phyloP scores from a whole-genome alignment of 2,329 filamentous ascomycete genomes.

The Cladosporium sp. region DNA sequence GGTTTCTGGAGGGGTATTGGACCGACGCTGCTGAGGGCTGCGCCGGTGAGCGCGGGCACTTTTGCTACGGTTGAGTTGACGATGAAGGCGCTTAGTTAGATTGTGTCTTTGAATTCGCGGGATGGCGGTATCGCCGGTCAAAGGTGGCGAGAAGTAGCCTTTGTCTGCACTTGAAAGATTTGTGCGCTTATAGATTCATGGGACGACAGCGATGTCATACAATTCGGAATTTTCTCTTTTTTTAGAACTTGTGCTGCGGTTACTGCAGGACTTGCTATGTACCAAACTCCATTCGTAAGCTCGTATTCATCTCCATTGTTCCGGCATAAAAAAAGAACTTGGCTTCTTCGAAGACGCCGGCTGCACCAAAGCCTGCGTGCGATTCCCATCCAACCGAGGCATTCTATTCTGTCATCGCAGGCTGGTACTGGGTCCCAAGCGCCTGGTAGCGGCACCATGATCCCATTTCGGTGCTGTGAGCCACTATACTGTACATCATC shows the following conservation, averaged over 20 bases:
- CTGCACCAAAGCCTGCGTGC: no score
- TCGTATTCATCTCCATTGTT: neutral
- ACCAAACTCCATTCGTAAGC: neutral
- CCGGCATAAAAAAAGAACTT: neutral
- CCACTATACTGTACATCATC: neutral
- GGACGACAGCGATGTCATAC: neutral
- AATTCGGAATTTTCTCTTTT: neutral
- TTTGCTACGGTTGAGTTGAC: conserved; percentile 68
- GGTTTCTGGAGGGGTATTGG: conserved; percentile 96
- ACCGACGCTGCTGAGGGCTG: conserved; percentile 87
- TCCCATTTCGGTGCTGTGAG: neutral
- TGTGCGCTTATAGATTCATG: neutral
- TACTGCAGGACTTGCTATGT: neutral
- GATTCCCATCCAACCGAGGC: neutral
- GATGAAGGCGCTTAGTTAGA: conserved; percentile 42
- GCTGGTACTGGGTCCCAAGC: neutral
- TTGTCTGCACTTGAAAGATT: neutral
- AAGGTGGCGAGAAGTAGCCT: neutral
- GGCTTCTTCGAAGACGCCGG: no score
- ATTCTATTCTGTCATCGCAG: neutral
- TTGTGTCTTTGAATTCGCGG: neutral
- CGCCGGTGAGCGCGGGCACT: conserved; percentile 97
- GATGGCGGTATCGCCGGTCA: neutral
- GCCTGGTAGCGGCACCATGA: neutral
- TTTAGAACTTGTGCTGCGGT: neutral